Evolutionary conservation across 371 early-diverging fungal species (phyloP).

Genomic region (Lichtheimia ramosa): DNA sequence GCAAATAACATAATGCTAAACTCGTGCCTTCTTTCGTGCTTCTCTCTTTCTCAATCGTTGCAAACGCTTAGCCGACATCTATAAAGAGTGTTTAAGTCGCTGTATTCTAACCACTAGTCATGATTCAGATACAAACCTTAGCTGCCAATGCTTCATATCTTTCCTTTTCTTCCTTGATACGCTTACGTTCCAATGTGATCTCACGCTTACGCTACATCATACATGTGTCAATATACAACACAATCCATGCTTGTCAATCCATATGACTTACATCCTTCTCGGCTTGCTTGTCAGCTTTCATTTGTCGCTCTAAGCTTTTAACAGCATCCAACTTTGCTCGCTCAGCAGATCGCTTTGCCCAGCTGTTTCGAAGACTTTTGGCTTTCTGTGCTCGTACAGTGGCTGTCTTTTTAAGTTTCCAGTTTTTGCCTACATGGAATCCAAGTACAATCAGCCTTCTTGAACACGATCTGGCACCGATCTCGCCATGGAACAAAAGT

Average conservation of each 20-base stretch:
- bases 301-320: conserved; percentile 48
- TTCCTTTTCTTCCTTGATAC: conserved; percentile 64
- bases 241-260: background rate
- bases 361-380: conserved; percentile 51
- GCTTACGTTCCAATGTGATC: conserved; percentile 59
- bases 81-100: background rate
- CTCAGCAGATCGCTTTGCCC: conserved; percentile 53
- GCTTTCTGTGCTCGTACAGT: conserved; percentile 56
- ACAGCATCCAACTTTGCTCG: conserved; percentile 36
- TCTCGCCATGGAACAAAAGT: background rate
- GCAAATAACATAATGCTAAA: conserved; percentile 6
- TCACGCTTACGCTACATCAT: conserved; percentile 53
- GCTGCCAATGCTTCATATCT: conserved; percentile 55
- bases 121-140: conserved; percentile 25
- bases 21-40: conserved; percentile 38
- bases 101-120: background rate
- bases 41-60: conserved; percentile 51
- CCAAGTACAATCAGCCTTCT: no score
- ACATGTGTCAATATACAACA: background rate
- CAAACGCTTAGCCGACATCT: conserved; percentile 55
- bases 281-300: conserved; percentile 59
- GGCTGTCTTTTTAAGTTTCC: conserved; percentile 59
- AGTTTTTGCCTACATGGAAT: conserved; percentile 38
- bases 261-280: conserved; percentile 47
- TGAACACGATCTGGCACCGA: background rate